Conservation (phyloP, 192 early-diverging fungal species). For the Entrophospora sp. region DNA sequence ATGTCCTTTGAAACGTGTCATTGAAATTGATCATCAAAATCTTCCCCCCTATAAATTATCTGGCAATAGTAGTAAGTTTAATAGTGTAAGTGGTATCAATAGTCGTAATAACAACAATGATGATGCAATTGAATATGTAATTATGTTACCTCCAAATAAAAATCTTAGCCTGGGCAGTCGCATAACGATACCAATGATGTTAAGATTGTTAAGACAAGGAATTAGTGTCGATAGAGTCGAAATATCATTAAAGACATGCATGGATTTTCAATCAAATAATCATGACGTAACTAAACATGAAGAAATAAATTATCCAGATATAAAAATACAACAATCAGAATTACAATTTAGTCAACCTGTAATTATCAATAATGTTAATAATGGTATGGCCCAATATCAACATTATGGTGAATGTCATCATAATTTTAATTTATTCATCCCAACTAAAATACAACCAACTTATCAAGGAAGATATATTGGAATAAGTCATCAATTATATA, state of each 20-base stretch:
- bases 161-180: conserved; percentile 5
- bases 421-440: conserved; percentile 15
- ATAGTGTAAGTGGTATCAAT: too few relatives aligned
- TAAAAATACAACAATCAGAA: conserved; percentile 1
- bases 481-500: background rate
- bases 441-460: conserved; percentile 1
- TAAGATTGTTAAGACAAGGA: background rate
- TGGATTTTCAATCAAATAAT: conserved; percentile 9
- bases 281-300: conserved; percentile 5
- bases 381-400: background rate
- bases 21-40: background rate
- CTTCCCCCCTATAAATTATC: conserved; percentile 12
- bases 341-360: background rate
- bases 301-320: background rate
- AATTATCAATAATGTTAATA: too few relatives aligned
- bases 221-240: conserved; percentile 12
- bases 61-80: background rate
- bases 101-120: too few relatives aligned
- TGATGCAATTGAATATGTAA: conserved; percentile 13
- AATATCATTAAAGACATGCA: conserved; percentile 3
- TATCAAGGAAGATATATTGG: conserved; percentile 7
- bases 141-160: conserved; percentile 20
- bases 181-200: conserved; percentile 12
- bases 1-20: conserved; percentile 4
- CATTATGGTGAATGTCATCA: conserved; percentile 10